A percentile compares a stretch with the other conserved stretches of the same genome.
Evolutionary conservation across 2,329 filamentous ascomycete genomes (phyloP).

Genomic region (Trichoderma cornu-damae): DNA sequence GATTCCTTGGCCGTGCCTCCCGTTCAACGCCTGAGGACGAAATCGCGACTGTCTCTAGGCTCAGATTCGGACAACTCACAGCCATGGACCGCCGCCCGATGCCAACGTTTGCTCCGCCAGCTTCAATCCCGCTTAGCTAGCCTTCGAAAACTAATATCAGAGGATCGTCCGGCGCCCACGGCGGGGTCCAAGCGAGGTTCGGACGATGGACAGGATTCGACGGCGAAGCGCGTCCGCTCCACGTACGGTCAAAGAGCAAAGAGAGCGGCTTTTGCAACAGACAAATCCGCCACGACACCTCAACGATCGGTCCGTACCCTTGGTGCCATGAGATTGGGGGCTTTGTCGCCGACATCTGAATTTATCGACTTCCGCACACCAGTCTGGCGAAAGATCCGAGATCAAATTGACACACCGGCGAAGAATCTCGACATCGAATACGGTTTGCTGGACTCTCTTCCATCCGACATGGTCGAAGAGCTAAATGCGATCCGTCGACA

Average conservation of each 20-base stretch:
- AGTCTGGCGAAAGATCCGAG: constrained; percentile 27
- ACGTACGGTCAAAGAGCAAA: constrained; percentile 29
- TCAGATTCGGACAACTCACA: constrained; percentile 23
- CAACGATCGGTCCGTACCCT: constrained; percentile 28
- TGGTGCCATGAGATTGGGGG: constrained; percentile 28
- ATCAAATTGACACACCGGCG: constrained; percentile 18
- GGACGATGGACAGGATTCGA: constrained; percentile 8
- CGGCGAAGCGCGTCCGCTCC: constrained; percentile 28
- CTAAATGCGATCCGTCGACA: constrained; percentile 25
- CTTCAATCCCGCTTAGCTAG: constrained; percentile 40
- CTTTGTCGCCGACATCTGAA: constrained; percentile 25
- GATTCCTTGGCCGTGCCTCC: neutral
- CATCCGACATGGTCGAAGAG: constrained; percentile 22
- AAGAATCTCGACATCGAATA: neutral
- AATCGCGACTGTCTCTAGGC: neutral
- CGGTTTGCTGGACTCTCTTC: neutral
- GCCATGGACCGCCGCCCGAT: constrained; percentile 45
- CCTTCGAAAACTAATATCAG: constrained; percentile 34
- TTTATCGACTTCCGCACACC: constrained; percentile 30
- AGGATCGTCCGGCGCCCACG: constrained; percentile 20
- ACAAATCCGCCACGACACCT: constrained; percentile 18
- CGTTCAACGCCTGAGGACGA: neutral
- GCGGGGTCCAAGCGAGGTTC: constrained; percentile 24
- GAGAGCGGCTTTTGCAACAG: neutral
- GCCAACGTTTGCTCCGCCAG: constrained; percentile 44